Percentiles rank a stretch among this genome's conserved stretches.
These are phyloP conservation scores for Dothistroma septosporum DNA, from an alignment of 2,329 filamentous ascomycete species.

Conservation along the genomic window DNA sequence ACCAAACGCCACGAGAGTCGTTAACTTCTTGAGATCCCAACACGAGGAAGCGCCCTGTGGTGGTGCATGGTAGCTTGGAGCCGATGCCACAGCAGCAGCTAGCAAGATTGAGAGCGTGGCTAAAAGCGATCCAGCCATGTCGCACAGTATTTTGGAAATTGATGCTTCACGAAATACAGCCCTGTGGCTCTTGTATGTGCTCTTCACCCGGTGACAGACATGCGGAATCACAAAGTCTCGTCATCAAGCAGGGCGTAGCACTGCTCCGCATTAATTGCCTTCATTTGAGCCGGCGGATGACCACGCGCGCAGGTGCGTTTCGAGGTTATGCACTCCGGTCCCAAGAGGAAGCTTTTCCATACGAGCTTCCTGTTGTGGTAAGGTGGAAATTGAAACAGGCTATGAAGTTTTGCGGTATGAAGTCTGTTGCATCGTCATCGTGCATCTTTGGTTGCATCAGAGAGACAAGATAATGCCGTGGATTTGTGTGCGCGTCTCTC, in stretches of 20 bases:
- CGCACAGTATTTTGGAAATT: not conserved
- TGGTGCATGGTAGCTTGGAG: not conserved
- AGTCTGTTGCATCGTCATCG: not conserved
- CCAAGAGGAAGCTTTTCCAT: not conserved
- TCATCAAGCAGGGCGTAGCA: not conserved
- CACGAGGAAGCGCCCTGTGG: not conserved
- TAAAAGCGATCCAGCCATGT: not conserved
- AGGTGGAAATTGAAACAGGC: not conserved
- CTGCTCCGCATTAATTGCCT: not conserved
- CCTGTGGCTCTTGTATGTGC: not conserved
- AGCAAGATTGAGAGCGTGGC: not conserved
- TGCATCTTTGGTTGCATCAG: too few relatives aligned
- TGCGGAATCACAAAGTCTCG: not conserved
- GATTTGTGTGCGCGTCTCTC: too few relatives aligned
- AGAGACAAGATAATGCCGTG: too few relatives aligned
- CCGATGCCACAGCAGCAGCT: not conserved
- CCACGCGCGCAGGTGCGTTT: not conserved
- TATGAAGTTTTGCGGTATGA: not conserved
- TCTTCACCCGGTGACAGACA: not conserved
- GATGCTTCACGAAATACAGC: not conserved
- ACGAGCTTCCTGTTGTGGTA: not conserved
- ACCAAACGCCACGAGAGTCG: constrained; percentile 65
- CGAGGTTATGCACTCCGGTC: not conserved
- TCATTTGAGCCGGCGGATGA: not conserved
- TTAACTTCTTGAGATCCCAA: constrained; percentile 49